Conservation (phyloP, 495 filamentous ascomycete species). For the Penicillium atrosanguineum region DNA sequence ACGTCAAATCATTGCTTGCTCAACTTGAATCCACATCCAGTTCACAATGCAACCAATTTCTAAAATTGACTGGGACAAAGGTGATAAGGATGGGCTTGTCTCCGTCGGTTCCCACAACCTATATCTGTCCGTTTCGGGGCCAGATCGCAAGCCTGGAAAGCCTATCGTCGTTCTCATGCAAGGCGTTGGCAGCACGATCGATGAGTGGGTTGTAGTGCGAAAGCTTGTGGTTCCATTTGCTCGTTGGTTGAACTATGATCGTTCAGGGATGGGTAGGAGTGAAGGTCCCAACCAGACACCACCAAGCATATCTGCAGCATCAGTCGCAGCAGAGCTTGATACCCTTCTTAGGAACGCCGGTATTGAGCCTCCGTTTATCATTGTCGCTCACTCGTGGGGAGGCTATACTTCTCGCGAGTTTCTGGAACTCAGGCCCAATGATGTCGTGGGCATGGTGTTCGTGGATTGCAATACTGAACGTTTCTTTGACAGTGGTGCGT, state of each 20-base stretch:
- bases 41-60: conserved; percentile 17
- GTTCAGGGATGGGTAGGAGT: conserved; percentile 25
- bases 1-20: conserved; percentile 7
- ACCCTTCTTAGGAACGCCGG: conserved; percentile 17
- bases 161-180: conserved; percentile 37
- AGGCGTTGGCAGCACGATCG: conserved; percentile 34
- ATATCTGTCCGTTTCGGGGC: conserved; percentile 22
- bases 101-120: conserved; percentile 22
- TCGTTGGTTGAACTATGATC: conserved; percentile 33
- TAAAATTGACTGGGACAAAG: conserved; percentile 17
- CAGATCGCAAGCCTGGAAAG: conserved; percentile 15
- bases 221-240: conserved; percentile 16
- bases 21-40: conserved; percentile 8
- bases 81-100: conserved; percentile 17
- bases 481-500: conserved; percentile 14
- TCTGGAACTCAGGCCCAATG: conserved; percentile 20
- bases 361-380: conserved; percentile 33
- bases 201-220: conserved; percentile 30
- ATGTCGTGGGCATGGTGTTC: conserved; percentile 30
- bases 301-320: conserved; percentile 10
- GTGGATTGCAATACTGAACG: conserved; percentile 26
- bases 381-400: conserved; percentile 43
- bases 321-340: conserved; percentile 20
- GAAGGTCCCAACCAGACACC: conserved; percentile 18
- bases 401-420: conserved; percentile 40